Base-by-base conservation (phyloP, 2,329 filamentous ascomycete species). In the Apiospora sp. region DNA sequence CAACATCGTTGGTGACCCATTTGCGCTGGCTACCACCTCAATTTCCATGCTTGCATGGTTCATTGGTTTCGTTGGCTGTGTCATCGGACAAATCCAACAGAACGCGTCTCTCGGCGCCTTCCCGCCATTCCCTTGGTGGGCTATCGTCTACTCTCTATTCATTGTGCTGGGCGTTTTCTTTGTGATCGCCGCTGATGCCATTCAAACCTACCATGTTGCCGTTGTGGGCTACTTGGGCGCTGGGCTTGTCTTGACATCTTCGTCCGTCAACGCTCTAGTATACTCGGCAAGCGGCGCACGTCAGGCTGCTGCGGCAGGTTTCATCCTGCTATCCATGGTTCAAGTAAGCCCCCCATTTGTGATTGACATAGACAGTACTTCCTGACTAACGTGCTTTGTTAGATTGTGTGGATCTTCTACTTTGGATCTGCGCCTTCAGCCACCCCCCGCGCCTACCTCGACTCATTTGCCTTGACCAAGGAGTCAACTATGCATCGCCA, bases 391-490 rank as follows among this genome's bases (percentile, higher is more conserved):
- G 48, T 27, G 72, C 8, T 41, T 24, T 4, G 58, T 1, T 78
- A 98, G 95, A 94, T 98, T 78, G 90, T 98, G 73, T 99, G 96
- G 96, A 98, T 98, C 77, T 97, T 98, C 84, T 98, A 98, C 87
- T 99, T 98, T 80, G 96, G 96, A 79, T 98, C 96, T 2, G 93
- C 95, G 24, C 95, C 96, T 1, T 93, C 94, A 58, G 94, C 95
- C 22, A 90, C 92, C 71, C 94, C 95, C 75, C 93, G 96, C 78
- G 92, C 94, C 72, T 98, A 97, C 82, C 93, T 98, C 78, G 96
- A 99, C 84, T 98, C 96, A 0, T 98, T 98, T 80, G 95, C 96
- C 68, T 88, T 98, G 30, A 91, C 96, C 85, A 98, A 98, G 85
- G 95, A 98, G 79, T 90, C 89, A 0, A 87, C 89, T 34, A 87